Evolutionary conservation across 148 eudicot species (phyloP).

Genomic region (Fagopyrum esculentum): DNA sequence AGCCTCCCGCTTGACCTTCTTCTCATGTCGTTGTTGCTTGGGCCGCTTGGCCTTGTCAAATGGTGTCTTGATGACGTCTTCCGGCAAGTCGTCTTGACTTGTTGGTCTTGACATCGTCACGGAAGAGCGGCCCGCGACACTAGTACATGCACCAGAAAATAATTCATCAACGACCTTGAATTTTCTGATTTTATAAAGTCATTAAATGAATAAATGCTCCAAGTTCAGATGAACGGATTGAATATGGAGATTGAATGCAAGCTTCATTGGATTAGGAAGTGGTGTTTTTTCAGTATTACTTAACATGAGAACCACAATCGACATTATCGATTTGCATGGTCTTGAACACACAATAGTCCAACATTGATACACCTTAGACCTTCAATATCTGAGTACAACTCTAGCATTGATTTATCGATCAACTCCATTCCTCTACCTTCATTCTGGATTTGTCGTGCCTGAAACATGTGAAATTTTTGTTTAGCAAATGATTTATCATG

Average conservation of each 20-base stretch:
- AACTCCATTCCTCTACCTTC: constrained; percentile 17
- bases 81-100: too few relatives aligned
- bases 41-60: too few relatives aligned
- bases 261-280: neutral
- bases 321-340: constrained; percentile 27
- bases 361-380: constrained; percentile 24
- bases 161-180: neutral
- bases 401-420: constrained; percentile 12
- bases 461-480: neutral
- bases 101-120: too few relatives aligned
- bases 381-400: constrained; percentile 6
- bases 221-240: neutral
- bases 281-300: neutral
- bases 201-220: neutral
- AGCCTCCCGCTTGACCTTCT: too few relatives aligned
- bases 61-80: too few relatives aligned
- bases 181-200: neutral
- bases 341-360: constrained; percentile 28
- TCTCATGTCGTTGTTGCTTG: too few relatives aligned
- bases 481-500: neutral
- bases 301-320: constrained; percentile 10
- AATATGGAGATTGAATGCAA: neutral
- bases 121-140: too few relatives aligned
- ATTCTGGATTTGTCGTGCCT: constrained; percentile 30
- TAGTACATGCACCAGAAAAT: neutral